These are phyloP conservation scores for Austropuccinia psidii DNA, from an alignment of 1,284 basidiomycete species.

Conservation along the genomic window DNA sequence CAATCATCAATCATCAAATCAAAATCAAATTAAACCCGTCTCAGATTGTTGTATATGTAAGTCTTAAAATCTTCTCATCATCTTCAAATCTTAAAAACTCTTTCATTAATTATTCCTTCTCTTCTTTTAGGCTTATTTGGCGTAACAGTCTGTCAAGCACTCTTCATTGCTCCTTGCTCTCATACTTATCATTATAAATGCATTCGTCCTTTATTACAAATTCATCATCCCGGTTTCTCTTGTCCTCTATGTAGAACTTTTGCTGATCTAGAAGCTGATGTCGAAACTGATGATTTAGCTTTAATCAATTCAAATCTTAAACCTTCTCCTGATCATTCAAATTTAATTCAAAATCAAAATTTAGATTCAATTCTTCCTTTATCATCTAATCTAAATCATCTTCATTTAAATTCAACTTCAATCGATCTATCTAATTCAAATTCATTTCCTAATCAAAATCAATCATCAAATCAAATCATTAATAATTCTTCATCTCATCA, in stretches of 20 bases:
- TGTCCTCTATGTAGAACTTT: constrained; percentile 86
- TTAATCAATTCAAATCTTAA: no score
- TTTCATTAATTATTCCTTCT: constrained; percentile 3
- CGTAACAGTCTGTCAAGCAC: constrained; percentile 86
- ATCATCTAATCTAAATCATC: no score
- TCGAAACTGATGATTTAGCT: constrained; percentile 71
- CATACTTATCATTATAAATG: constrained; percentile 86
- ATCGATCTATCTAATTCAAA: no score
- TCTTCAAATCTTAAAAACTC: not conserved
- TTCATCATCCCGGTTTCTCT: constrained; percentile 85
- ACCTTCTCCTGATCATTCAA: no score
- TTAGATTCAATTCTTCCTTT: no score
- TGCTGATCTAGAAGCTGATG: constrained; percentile 91
- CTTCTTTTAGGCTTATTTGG: constrained; percentile 64
- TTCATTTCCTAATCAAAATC: no score
- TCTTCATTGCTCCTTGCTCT: constrained; percentile 69
- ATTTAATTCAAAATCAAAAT: no score
- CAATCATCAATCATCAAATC: not conserved
- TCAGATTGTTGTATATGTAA: constrained; percentile 90
- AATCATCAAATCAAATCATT: no score
- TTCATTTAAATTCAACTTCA: no score
- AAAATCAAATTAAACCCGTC: constrained; percentile 49
- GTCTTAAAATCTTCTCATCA: constrained; percentile 44
- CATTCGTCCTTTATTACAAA: constrained; percentile 77
- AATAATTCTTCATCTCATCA: no score